Evolutionary conservation across 2,329 filamentous ascomycete genomes (phyloP).

Genomic region (Fusarium pseudocircinatum): DNA sequence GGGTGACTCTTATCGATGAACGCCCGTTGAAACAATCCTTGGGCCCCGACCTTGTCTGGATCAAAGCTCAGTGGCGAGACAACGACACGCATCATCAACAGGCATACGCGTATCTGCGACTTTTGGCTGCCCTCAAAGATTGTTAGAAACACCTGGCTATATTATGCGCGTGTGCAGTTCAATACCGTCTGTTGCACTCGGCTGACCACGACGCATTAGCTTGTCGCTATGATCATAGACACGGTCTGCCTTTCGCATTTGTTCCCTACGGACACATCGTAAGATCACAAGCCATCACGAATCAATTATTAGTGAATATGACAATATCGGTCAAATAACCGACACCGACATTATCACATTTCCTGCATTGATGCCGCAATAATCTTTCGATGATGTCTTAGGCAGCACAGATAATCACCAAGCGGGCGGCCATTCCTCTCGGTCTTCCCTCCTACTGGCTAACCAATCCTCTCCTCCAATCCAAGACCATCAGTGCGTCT

Average conservation of each 20-base stretch:
- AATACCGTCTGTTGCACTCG: no score
- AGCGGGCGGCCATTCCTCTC: neutral
- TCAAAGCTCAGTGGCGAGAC: neutral
- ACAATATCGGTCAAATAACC: neutral
- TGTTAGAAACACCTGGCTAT: no score
- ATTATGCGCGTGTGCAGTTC: no score
- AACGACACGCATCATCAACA: accelerated
- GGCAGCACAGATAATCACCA: neutral
- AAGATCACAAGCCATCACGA: no score
- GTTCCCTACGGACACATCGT: accelerated
- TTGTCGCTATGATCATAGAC: accelerated
- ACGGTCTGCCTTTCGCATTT: neutral
- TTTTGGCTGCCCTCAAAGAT: no score
- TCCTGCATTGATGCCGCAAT: neutral
- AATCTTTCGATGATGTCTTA: neutral
- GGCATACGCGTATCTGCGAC: neutral
- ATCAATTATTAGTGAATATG: accelerated
- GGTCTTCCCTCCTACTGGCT: slow-evolving; percentile 30
- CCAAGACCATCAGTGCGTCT: neutral
- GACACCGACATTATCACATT: neutral
- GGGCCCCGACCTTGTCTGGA: neutral
- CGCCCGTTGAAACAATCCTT: neutral
- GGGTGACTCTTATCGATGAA: no score
- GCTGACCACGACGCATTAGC: accelerated
- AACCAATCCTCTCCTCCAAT: neutral